Base-by-base conservation (phyloP, 2,329 filamentous ascomycete species). In the Penicillium sp. region DNA sequence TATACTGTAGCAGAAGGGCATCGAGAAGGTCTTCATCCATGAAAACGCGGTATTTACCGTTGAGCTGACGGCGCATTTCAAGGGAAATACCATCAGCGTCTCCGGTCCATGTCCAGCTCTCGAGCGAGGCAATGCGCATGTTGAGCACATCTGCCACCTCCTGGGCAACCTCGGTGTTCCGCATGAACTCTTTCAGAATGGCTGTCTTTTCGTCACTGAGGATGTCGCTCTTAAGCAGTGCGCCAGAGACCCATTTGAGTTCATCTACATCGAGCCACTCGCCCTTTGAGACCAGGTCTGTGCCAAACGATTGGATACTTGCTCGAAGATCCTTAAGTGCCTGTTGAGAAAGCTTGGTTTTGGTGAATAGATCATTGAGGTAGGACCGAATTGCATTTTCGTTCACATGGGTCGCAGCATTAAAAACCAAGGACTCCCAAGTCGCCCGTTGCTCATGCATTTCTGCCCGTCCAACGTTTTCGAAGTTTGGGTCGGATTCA, bases 1-100 rank as follows among this genome's bases (percentile, higher is more conserved):
- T 75, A 59, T 79, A 83, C 45, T 85, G 81, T 3, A 85, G 68
- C 25, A 86, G 75, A 8, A 86, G 76, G 2, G 81, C 79, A 62
- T 85, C 81, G 8, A 85, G 77, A 21, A 84, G 73, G 59, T 87
- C 84, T 62, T 84, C 82, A 50, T 86, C 82, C 75, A 84, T 83
- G 65, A 80, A 85, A 27, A 86, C 80, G 2, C 84, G 77, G 65
- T 86, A 87, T 58, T 83, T 82, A 3, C 82, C 82, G 62, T 84
- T 85, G 37, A 85, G 66, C 51, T 84, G 80, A 8, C 81, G 78
- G 37, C 82, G 77, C 75, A 81, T 79, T 46, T 82, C 75, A 2
- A 85, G 65, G 1, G 77, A 72, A 8, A 84, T 74, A 4, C 75
- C 78, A 5, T 72, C 69, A 2, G 71, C 66, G 17, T 74, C 75